phyloP scores from a whole-genome alignment of 345 rosid genomes.

The Eucalyptus marginata region DNA sequence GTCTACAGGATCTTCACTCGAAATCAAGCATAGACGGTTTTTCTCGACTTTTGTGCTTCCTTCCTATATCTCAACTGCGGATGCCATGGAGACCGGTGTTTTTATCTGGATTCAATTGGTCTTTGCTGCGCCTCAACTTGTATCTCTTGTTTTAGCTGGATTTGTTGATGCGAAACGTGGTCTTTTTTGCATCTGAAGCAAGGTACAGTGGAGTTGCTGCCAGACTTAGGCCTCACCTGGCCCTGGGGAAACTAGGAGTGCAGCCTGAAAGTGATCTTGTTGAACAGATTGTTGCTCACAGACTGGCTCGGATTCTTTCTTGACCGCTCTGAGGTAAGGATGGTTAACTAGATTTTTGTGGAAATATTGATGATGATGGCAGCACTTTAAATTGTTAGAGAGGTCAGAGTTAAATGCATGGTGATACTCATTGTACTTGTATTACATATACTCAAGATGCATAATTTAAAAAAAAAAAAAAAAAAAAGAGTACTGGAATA shows the following conservation, averaged over 20 bases:
- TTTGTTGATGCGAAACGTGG: constrained; percentile 99
- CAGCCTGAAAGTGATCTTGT: constrained; percentile 65
- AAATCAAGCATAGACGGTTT: constrained; percentile 80
- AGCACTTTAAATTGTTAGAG: too few relatives aligned
- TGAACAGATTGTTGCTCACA: constrained; percentile 89
- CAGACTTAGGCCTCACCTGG: constrained; percentile 85
- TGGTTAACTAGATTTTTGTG: neutral
- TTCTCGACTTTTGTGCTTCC: constrained; percentile 93
- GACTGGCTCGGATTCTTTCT: constrained; percentile 94
- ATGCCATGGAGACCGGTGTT: constrained; percentile 94
- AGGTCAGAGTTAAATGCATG: too few relatives aligned
- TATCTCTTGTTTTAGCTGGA: constrained; percentile 85
- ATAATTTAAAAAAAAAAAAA: too few relatives aligned
- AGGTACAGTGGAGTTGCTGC: constrained; percentile 83
- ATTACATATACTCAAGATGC: too few relatives aligned
- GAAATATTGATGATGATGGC: too few relatives aligned
- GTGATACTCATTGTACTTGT: too few relatives aligned
- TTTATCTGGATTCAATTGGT: constrained; percentile 94
- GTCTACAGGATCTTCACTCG: constrained; percentile 45
- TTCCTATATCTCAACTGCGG: constrained; percentile 82
- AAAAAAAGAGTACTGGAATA: too few relatives aligned
- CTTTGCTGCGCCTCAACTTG: constrained; percentile 88
- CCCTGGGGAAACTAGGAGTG: constrained; percentile 81
- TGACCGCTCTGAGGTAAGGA: constrained; percentile 89
- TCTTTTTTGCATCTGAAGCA: constrained; percentile 82